Base-by-base conservation (phyloP, 2,329 filamentous ascomycete genomes). In the Monosporascus sp. region DNA sequence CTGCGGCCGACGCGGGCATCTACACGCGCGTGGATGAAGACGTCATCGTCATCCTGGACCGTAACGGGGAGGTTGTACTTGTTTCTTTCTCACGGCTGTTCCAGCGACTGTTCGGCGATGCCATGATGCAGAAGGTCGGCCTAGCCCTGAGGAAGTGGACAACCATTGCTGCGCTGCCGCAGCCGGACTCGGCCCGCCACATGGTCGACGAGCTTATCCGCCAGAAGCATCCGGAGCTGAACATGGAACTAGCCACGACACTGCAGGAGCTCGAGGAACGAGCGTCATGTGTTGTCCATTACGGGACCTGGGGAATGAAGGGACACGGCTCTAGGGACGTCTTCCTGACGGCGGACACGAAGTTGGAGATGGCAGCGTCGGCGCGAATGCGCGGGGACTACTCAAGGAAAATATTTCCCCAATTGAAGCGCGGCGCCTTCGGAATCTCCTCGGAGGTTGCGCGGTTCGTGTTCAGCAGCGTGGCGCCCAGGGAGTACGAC, bases 241-340 rank as follows among this genome's bases (percentile, higher is more conserved):
- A 51, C 26, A 51, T 51, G 38, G 49, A 51, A 41, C 24, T 44
- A 19, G 49, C 49, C 20, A 44, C n/a, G 41, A 17, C 41, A 16
- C 20, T 20, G 5, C 27, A 48, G 19, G 50, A 52, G 22, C 43
- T 52, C 22, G 8, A 38, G 31, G 50, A 47, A 7, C 44, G 50
- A 8, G 24, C 41, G 8, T 37, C 38, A 43, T 52, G 50, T 16
- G 26, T 52, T 6, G 50, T 44, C 31, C 44, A 52, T n/a, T 52
- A 52, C 41, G 50, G 27, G 7, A 52, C 46, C 24, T 19, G 34
- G 36, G 50, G 43, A 14, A 24, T 40, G 50, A 14, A 41, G 36
- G 50, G 44, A 9, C 50, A 48, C 20, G 31, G 27, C 34, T 40
- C 49, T 5, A 27, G n/a, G 14, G 26, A 38, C 20, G 43, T 48